These are phyloP conservation scores for Pterocarpus macrocarpus DNA, from an alignment of 306 rosid species.

Conservation along the genomic window DNA sequence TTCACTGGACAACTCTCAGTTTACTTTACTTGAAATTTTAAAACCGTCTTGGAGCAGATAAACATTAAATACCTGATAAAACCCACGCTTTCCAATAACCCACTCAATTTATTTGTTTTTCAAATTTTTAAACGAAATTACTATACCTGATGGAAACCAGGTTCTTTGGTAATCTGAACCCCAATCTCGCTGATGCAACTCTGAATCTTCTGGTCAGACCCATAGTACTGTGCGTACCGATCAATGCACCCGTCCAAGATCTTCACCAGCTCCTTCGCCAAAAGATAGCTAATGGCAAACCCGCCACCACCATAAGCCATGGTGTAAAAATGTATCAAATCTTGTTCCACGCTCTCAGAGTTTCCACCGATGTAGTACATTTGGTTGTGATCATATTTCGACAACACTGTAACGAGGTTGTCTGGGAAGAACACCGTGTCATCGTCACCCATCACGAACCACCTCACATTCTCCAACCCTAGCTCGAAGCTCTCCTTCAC, in stretches of 20 bases:
- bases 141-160: constrained; percentile 80
- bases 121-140: neutral
- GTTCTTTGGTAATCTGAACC: constrained; percentile 72
- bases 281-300: constrained; percentile 72
- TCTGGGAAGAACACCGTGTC: constrained; percentile 79
- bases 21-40: no score
- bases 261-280: constrained; percentile 66
- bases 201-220: constrained; percentile 79
- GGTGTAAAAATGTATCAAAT: constrained; percentile 58
- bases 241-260: constrained; percentile 79
- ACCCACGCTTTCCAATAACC: neutral
- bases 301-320: constrained; percentile 89
- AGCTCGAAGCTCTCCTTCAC: constrained; percentile 81
- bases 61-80: neutral
- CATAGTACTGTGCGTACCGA: constrained; percentile 62
- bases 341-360: constrained; percentile 83
- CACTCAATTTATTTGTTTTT: neutral
- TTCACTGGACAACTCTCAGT: no score
- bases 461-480: constrained; percentile 62
- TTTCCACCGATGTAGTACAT: constrained; percentile 84
- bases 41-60: neutral
- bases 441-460: constrained; percentile 94
- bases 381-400: constrained; percentile 76
- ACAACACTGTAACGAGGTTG: constrained; percentile 65
- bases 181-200: constrained; percentile 79